phyloP scores from a whole-genome alignment of 192 early-diverging fungal genomes.

The Coemansia sp. region DNA sequence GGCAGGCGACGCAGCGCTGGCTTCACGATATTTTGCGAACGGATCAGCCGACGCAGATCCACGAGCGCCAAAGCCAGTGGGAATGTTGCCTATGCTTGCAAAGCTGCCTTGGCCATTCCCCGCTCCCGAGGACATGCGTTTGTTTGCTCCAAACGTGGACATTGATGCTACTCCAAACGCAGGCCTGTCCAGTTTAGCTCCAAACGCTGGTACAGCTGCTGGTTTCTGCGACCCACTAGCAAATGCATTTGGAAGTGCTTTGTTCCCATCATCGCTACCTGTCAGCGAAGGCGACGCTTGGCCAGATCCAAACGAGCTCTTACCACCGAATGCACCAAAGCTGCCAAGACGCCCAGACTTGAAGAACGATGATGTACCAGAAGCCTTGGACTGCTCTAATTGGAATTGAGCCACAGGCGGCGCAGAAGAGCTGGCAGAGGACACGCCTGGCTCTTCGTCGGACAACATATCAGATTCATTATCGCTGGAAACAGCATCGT shows the following conservation, averaged over 20 bases:
- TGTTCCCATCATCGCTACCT: background rate
- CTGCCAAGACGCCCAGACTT: constrained; percentile 31
- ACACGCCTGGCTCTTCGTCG: background rate
- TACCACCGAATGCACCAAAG: constrained; percentile 20
- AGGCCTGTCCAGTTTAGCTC: constrained; percentile 31
- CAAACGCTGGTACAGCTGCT: constrained; percentile 21
- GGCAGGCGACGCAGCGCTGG: constrained; percentile 4
- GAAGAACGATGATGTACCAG: constrained; percentile 24
- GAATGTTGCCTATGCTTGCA: constrained; percentile 15
- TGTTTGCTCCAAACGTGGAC: constrained; percentile 23
- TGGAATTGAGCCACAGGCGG: background rate
- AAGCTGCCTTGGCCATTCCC: background rate
- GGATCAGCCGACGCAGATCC: constrained; percentile 4
- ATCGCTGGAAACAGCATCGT: background rate
- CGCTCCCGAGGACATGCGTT: background rate
- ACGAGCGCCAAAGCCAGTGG: constrained; percentile 22
- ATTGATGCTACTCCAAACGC: constrained; percentile 46
- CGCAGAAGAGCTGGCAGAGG: background rate
- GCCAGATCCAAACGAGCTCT: background rate
- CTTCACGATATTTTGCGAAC: constrained; percentile 4
- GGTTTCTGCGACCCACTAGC: constrained; percentile 4
- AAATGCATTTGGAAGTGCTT: constrained; percentile 36
- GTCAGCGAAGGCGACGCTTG: background rate
- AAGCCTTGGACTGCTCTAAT: background rate
- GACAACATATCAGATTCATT: background rate